Conservation (phyloP, 805 yeast genomes). For the Pichia scutulata region DNA sequence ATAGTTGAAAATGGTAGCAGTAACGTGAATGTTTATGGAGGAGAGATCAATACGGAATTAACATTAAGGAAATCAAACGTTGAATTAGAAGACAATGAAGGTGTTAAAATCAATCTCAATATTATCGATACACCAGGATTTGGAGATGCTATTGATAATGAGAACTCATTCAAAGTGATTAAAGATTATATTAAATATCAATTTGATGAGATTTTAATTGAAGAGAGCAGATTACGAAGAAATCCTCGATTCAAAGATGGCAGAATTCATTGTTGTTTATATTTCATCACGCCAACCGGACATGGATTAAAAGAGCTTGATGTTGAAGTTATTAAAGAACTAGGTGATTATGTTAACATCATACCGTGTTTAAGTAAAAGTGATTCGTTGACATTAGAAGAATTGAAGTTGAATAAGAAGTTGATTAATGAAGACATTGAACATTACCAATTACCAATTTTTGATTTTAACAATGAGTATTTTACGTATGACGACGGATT, state of each 20-base stretch:
- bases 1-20: constrained; percentile 74
- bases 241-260: constrained; percentile 83
- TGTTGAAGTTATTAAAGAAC: constrained; percentile 56
- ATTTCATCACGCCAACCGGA: constrained; percentile 64
- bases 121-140: constrained; percentile 81
- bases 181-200: constrained; percentile 78
- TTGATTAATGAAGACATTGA: constrained; percentile 72
- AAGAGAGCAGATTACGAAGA: constrained; percentile 74
- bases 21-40: too few relatives aligned
- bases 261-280: constrained; percentile 70
- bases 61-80: constrained; percentile 71
- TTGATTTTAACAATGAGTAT: constrained; percentile 64
- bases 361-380: constrained; percentile 79
- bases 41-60: constrained; percentile 44
- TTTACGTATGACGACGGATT: constrained; percentile 23
- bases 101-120: constrained; percentile 69
- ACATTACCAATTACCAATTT: constrained; percentile 62
- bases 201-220: constrained; percentile 74
- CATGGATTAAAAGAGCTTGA: constrained; percentile 69
- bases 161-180: constrained; percentile 55
- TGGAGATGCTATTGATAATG: constrained; percentile 67
- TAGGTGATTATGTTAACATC: constrained; percentile 69
- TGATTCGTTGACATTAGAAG: constrained; percentile 66
- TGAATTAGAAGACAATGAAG: constrained; percentile 81
- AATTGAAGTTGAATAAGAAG: constrained; percentile 63